Conservation (phyloP, 352 stramenopile species). For the Phytophthora nicotianae region DNA sequence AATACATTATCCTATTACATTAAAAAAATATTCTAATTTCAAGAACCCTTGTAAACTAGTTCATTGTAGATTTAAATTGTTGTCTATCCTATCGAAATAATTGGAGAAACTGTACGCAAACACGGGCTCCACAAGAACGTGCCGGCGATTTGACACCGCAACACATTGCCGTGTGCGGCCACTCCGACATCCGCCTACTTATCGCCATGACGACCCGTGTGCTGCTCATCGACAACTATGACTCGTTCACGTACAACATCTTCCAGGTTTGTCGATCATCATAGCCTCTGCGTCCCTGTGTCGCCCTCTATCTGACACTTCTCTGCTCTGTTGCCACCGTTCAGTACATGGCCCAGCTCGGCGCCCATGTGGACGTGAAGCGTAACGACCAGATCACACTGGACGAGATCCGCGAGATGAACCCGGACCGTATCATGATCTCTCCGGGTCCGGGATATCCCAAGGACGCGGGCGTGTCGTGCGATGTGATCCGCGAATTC, state of each 20-base stretch:
- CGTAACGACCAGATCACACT: constrained; percentile 88
- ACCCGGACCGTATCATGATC: constrained; percentile 88
- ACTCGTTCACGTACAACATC: constrained; percentile 93
- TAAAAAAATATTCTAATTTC: too few relatives aligned
- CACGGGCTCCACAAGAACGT: constrained; percentile 14
- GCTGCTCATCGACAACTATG: constrained; percentile 91
- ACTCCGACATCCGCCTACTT: constrained; percentile 2
- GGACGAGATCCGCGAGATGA: constrained; percentile 74
- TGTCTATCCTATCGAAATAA: too few relatives aligned
- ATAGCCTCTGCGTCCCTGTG: not conserved
- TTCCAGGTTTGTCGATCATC: constrained; percentile 57
- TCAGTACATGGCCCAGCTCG: constrained; percentile 87
- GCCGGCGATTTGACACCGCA: constrained; percentile 10
- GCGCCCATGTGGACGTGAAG: constrained; percentile 77
- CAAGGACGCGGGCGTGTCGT: constrained; percentile 82
- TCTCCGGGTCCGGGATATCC: constrained; percentile 85
- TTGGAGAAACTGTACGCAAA: not conserved
- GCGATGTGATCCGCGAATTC: constrained; percentile 84
- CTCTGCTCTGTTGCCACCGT: not conserved
- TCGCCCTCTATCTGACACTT: constrained; percentile 6
- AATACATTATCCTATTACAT: too few relatives aligned
- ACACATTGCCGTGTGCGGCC: not conserved
- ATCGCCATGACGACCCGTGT: constrained; percentile 63
- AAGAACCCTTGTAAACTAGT: too few relatives aligned
- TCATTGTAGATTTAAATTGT: too few relatives aligned